Conservation (phyloP, 2,329 filamentous ascomycete genomes). For the Sclerotinia spermophila region DNA sequence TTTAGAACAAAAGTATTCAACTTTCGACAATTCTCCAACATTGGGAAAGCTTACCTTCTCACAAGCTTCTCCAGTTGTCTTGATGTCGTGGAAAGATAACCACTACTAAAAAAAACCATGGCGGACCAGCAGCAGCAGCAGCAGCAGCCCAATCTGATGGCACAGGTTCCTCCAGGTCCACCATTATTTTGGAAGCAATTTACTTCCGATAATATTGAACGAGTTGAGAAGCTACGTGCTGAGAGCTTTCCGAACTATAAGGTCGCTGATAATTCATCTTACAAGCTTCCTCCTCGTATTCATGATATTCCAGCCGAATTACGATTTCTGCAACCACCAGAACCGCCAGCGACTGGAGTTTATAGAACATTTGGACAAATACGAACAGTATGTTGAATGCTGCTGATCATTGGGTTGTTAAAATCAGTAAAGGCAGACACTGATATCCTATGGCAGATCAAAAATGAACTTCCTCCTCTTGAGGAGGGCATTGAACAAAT, state of each 20-base stretch:
- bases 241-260: constrained; percentile 26
- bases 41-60: not conserved
- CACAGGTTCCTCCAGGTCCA: constrained; percentile 76
- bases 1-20: not conserved
- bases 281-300: constrained; percentile 33
- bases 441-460: constrained; percentile 41
- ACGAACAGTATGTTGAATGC: constrained; percentile 48
- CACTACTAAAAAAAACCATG: constrained; percentile 44
- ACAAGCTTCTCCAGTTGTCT: not conserved
- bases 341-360: constrained; percentile 64
- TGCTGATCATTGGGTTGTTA: not conserved
- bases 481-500: constrained; percentile 70
- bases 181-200: constrained; percentile 90
- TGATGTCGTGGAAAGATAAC: not conserved
- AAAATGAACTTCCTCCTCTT: constrained; percentile 62
- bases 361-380: constrained; percentile 72
- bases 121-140: constrained; percentile 46
- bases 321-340: constrained; percentile 74
- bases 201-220: constrained; percentile 67
- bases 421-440: not conserved
- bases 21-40: not conserved
- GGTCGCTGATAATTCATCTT: constrained; percentile 20
- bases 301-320: constrained; percentile 53
- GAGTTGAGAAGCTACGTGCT: constrained; percentile 48
- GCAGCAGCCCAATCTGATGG: constrained; percentile 44